phyloP scores from a whole-genome alignment of 805 yeast species.

The Cyberlindnera mycetangii region DNA sequence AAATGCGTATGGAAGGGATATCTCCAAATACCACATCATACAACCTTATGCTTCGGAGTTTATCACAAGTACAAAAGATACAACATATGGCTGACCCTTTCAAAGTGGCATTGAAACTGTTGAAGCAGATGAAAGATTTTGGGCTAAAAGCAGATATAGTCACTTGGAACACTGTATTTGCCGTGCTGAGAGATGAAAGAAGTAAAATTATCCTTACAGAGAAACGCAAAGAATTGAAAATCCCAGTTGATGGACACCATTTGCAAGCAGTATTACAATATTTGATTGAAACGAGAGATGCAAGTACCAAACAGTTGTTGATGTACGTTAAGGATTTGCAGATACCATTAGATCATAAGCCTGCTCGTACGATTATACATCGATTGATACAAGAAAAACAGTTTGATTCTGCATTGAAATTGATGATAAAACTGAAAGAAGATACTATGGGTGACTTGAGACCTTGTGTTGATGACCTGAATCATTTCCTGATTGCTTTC shows the following conservation, averaged over 20 bases:
- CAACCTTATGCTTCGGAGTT: conserved; percentile 34
- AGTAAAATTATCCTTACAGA: conserved; percentile 33
- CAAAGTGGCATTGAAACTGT: conserved; percentile 28
- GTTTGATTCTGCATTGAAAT: conserved; percentile 30
- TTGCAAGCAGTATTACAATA: conserved; percentile 28
- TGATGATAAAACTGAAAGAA: conserved; percentile 15
- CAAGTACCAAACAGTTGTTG: conserved; percentile 15
- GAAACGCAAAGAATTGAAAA: conserved; percentile 30
- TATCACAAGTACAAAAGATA: conserved; percentile 29
- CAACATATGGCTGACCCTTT: conserved; percentile 30
- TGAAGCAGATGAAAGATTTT: conserved; percentile 31
- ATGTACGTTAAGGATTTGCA: conserved; percentile 14
- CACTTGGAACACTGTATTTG: conserved; percentile 38
- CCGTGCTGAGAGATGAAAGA: conserved; percentile 32
- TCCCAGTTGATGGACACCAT: conserved; percentile 31
- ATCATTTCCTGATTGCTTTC: conserved; percentile 31
- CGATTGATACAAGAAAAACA: conserved; percentile 29
- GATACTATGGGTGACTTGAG: neutral
- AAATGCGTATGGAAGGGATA: conserved; percentile 36
- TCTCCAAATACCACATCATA: conserved; percentile 37
- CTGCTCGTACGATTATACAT: conserved; percentile 28
- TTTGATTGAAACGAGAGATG: conserved; percentile 15
- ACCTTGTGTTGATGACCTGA: conserved; percentile 21
- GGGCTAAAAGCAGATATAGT: conserved; percentile 32
- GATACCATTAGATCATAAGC: conserved; percentile 26